phyloP scores from a whole-genome alignment of 179 eudicot species.

The Beta macrorhiza region DNA sequence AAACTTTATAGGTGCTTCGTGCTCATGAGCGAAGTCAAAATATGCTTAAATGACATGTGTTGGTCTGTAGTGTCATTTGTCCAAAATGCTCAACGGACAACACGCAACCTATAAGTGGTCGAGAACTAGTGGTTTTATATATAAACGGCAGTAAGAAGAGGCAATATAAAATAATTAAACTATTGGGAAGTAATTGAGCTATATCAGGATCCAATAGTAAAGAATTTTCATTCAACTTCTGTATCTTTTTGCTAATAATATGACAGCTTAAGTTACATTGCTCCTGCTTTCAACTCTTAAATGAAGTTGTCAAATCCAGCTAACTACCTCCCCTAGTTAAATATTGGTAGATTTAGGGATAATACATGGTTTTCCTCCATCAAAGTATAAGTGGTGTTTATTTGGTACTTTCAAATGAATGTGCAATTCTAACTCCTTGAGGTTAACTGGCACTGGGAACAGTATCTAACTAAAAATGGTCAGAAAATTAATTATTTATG shows the following conservation, averaged over 20 bases:
- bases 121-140: too few species aligned
- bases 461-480: slow-evolving; percentile 12
- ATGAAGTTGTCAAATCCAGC: slow-evolving; percentile 18
- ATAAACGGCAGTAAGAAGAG: too few species aligned
- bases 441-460: slow-evolving; percentile 12
- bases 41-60: too few species aligned
- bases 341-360: neutral
- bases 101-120: too few species aligned
- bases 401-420: slow-evolving; percentile 27
- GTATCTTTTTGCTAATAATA: neutral
- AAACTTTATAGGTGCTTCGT: too few species aligned
- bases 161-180: too few species aligned
- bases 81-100: too few species aligned
- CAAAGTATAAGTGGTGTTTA: neutral
- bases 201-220: neutral
- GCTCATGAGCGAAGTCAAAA: too few species aligned
- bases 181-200: neutral
- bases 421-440: slow-evolving; percentile 13
- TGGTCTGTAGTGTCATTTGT: too few species aligned
- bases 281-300: neutral
- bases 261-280: neutral
- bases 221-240: neutral
- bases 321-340: slow-evolving; percentile 13
- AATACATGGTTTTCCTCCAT: too few species aligned
- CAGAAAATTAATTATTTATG: slow-evolving; percentile 20